Conservation (phyloP, 345 rosid genomes). For the Pugionium dolabratum region DNA sequence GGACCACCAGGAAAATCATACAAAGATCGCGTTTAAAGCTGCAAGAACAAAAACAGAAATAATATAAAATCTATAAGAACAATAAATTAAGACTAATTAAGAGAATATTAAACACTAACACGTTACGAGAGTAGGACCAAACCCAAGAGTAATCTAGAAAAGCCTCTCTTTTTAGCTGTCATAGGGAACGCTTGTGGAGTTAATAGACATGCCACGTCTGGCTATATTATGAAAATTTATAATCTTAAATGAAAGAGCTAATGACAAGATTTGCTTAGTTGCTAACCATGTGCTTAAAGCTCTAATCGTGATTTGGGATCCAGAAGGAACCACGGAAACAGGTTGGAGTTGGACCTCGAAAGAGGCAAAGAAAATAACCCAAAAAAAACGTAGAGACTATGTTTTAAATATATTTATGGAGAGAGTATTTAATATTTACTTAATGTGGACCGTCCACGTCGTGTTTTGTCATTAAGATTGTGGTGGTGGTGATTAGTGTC, state of each 20-base stretch:
- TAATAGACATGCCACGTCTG: constrained; percentile 39
- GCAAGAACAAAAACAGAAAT: constrained; percentile 26
- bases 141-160: constrained; percentile 43
- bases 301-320: constrained; percentile 29
- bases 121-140: constrained; percentile 52
- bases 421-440: constrained; percentile 17
- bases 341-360: constrained; percentile 49
- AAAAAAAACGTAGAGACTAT: constrained; percentile 6
- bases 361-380: constrained; percentile 14
- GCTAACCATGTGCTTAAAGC: constrained; percentile 62
- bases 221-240: constrained; percentile 17
- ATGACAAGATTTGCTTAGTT: constrained; percentile 36
- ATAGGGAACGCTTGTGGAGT: constrained; percentile 39
- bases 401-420: constrained; percentile 11
- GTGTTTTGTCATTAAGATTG: constrained; percentile 29
- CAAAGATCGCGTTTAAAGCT: constrained; percentile 36
- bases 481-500: constrained; percentile 31
- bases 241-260: background rate
- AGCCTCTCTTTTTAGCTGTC: constrained; percentile 34
- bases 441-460: constrained; percentile 42
- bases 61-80: background rate
- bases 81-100: background rate
- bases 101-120: constrained; percentile 22
- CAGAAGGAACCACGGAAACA: constrained; percentile 35
- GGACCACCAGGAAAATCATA: constrained; percentile 43